These are phyloP conservation scores for Leishmania lainsoni DNA, from an alignment of 208 protist species.

Conservation along the genomic window DNA sequence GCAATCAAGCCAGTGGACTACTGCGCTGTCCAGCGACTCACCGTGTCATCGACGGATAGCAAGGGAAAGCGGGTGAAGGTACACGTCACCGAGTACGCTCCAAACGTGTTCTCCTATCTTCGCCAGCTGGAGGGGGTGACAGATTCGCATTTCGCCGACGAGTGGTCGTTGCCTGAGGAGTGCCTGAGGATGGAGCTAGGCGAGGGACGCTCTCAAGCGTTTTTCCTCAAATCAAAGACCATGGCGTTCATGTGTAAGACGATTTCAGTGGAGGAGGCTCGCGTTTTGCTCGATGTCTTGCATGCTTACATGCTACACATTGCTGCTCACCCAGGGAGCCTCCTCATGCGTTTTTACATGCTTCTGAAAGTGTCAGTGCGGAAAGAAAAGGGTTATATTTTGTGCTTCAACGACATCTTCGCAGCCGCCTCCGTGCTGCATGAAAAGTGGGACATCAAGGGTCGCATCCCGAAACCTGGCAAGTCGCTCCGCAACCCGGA, in stretches of 20 bases:
- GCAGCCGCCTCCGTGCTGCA: constrained; percentile 50
- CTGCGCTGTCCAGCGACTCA: constrained; percentile 26
- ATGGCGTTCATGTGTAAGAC: constrained; percentile 87
- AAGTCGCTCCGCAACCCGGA: constrained; percentile 71
- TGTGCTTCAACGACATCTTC: constrained; percentile 85
- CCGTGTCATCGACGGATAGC: constrained; percentile 17
- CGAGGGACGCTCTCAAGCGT: constrained; percentile 80
- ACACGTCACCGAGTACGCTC: constrained; percentile 75
- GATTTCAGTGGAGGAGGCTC: constrained; percentile 68
- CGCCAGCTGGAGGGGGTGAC: constrained; percentile 54
- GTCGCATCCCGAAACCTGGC: constrained; percentile 79
- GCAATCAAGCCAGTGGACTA: constrained; percentile 33
- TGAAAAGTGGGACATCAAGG: constrained; percentile 91
- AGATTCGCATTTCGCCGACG: constrained; percentile 54
- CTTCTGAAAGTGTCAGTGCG: constrained; percentile 54
- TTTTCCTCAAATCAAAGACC: constrained; percentile 82
- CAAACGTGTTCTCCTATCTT: constrained; percentile 68
- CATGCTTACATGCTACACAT: constrained; percentile 60
- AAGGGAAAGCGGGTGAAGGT: constrained; percentile 23
- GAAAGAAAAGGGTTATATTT: constrained; percentile 66
- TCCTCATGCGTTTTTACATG: constrained; percentile 87
- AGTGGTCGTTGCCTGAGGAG: constrained; percentile 78
- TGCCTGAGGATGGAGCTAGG: constrained; percentile 61
- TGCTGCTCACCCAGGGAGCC: constrained; percentile 40
- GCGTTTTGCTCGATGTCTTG: constrained; percentile 63